Evolutionary conservation across 2,329 filamentous ascomycete species (phyloP).

Genomic region (Alternaria sp.): DNA sequence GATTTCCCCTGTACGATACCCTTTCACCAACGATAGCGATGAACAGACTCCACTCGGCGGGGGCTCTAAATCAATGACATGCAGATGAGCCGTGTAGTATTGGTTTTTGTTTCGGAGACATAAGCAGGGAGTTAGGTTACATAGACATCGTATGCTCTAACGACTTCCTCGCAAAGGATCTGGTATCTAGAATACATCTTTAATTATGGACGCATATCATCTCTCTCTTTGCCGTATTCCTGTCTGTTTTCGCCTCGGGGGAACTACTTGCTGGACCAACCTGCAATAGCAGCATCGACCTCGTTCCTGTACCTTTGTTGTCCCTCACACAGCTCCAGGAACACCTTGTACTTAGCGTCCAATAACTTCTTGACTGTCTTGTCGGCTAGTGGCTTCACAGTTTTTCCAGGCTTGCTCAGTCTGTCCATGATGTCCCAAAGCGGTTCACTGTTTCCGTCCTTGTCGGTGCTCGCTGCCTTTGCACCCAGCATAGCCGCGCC

Average conservation of each 20-base stretch:
- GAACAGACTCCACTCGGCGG: conserved; percentile 7
- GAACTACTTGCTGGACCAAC: conserved; percentile 33
- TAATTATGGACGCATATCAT: conserved; percentile 7
- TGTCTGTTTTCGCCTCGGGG: neutral
- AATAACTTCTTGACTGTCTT: conserved; percentile 79
- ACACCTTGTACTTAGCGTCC: conserved; percentile 92
- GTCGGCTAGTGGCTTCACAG: conserved; percentile 79
- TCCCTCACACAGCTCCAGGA: conserved; percentile 87
- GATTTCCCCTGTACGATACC: conserved; percentile 38
- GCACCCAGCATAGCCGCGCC: conserved; percentile 98
- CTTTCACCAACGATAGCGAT: conserved; percentile 24
- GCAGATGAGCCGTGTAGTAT: neutral
- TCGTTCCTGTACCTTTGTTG: conserved; percentile 84
- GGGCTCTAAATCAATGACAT: neutral
- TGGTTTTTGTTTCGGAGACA: conserved; percentile 9
- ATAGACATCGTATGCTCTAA: neutral
- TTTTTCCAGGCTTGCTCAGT: conserved; percentile 91
- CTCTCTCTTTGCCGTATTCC: neutral
- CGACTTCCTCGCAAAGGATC: conserved; percentile 3
- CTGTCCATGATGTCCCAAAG: conserved; percentile 98
- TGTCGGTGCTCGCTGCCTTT: conserved; percentile 88
- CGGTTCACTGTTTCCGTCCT: conserved; percentile 80
- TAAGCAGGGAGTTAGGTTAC: conserved; percentile 4
- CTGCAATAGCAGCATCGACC: conserved; percentile 68
- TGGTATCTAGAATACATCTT: conserved; percentile 13